phyloP scores from a whole-genome alignment of 1,284 basidiomycete genomes.

The Boletellus deceptivus region DNA sequence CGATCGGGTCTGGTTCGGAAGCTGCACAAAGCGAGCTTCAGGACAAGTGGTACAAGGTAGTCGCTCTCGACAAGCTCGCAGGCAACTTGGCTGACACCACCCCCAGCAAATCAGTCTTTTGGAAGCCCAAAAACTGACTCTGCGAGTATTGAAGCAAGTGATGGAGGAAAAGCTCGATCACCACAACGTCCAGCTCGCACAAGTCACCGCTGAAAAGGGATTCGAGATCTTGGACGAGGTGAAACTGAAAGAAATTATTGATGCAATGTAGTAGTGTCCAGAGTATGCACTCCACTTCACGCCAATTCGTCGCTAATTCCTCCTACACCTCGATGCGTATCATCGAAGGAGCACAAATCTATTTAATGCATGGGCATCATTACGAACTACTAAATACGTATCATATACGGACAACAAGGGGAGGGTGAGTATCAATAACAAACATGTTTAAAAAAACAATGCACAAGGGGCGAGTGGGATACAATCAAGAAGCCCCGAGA shows the following conservation, averaged over 20 bases:
- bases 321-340: not conserved
- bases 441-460: conserved; percentile 12
- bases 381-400: conserved; percentile 23
- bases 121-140: conserved; percentile 85
- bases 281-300: conserved; percentile 4
- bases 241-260: conserved; percentile 77
- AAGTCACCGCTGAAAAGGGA: conserved; percentile 76
- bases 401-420: conserved; percentile 16
- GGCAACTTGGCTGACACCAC: conserved; percentile 2
- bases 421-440: not conserved
- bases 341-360: not conserved
- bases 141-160: conserved; percentile 95
- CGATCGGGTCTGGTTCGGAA: conserved; percentile 97
- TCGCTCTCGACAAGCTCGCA: conserved; percentile 12
- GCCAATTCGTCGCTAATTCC: not conserved
- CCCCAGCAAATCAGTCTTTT: conserved; percentile 87
- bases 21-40: conserved; percentile 97
- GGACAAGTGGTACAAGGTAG: conserved; percentile 94
- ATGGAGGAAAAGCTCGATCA: conserved; percentile 99
- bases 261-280: conserved; percentile 57
- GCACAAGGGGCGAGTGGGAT: conserved; percentile 11
- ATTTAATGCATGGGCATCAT: conserved; percentile 5
- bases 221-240: conserved; percentile 84
- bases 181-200: conserved; percentile 89
- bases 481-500: conserved; percentile 15